Percentiles rank a stretch among this genome's conserved stretches.
These are phyloP conservation scores for Mycena galopus DNA, from an alignment of 768 basidiomycete genomes.

Conservation along the genomic window DNA sequence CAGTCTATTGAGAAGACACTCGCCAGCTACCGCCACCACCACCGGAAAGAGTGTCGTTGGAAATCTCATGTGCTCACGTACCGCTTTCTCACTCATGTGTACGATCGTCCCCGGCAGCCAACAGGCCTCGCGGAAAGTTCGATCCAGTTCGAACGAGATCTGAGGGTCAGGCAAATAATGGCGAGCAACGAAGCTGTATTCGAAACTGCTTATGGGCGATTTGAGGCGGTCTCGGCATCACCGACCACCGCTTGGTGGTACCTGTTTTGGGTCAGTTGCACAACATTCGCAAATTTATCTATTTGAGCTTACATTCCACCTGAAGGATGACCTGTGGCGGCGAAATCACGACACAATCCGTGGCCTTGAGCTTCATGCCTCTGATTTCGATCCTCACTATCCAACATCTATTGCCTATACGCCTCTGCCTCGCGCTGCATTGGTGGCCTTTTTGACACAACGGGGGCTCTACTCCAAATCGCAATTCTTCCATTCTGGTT, in stretches of 20 bases:
- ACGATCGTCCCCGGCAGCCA: constrained; percentile 65
- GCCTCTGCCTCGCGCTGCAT: constrained; percentile 71
- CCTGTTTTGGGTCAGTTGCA: constrained; percentile 73
- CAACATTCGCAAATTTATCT: background rate
- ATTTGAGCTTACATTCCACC: constrained; percentile 14
- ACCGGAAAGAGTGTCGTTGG: constrained; percentile 59
- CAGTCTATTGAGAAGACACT: constrained; percentile 61
- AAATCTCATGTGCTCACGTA: constrained; percentile 73
- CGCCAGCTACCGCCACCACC: constrained; percentile 64
- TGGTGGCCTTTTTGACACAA: constrained; percentile 76
- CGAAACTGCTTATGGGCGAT: constrained; percentile 64
- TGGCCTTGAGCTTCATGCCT: constrained; percentile 59
- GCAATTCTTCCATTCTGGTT: constrained; percentile 70
- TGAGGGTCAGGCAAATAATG: constrained; percentile 67
- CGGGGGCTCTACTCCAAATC: constrained; percentile 67
- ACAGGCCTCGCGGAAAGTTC: constrained; percentile 58
- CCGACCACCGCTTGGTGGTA: constrained; percentile 81
- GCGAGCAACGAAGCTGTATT: constrained; percentile 60
- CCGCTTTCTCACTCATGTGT: constrained; percentile 71
- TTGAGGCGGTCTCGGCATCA: constrained; percentile 61
- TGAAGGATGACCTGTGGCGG: constrained; percentile 82
- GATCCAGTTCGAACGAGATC: constrained; percentile 64
- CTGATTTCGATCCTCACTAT: constrained; percentile 81
- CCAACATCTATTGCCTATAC: constrained; percentile 79
- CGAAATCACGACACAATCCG: constrained; percentile 72